Evolutionary conservation across 148 eudicot genomes (phyloP).

Genomic region (Persicaria tinctoria): DNA sequence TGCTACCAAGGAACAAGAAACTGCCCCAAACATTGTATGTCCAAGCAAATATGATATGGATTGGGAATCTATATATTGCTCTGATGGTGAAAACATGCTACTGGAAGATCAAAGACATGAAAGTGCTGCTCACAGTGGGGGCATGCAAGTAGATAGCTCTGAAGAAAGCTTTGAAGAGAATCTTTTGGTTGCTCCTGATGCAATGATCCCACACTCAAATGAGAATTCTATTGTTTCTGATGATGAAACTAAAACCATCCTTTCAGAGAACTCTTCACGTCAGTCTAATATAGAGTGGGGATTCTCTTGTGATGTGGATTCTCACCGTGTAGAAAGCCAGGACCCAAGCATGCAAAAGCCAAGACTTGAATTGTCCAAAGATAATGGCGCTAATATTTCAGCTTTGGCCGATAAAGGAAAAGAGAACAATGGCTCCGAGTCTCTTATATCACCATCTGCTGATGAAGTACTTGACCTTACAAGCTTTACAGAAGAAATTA

Average conservation of each 20-base stretch:
- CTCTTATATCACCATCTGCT: slow-evolving; percentile 8
- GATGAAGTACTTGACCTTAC: slow-evolving; percentile 9
- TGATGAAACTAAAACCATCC: slow-evolving; percentile 1
- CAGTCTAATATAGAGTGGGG: slow-evolving; percentile 21
- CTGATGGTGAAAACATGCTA: slow-evolving; percentile 7
- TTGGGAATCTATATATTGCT: neutral
- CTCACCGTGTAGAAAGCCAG: slow-evolving; percentile 12
- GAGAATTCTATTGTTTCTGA: slow-evolving; percentile 11
- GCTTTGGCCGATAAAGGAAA: slow-evolving; percentile 11
- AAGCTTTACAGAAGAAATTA: slow-evolving; percentile 13
- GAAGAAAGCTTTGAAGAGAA: neutral
- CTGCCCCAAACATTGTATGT: neutral
- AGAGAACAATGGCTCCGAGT: slow-evolving; percentile 15
- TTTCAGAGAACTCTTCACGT: slow-evolving; percentile 14
- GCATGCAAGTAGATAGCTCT: slow-evolving; percentile 2
- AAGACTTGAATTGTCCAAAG: slow-evolving; percentile 2
- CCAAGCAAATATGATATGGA: slow-evolving; percentile 3
- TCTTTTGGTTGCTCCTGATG: neutral
- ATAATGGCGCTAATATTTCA: slow-evolving; percentile 10
- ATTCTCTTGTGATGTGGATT: slow-evolving; percentile 8
- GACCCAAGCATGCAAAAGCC: slow-evolving; percentile 4
- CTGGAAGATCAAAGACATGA: neutral
- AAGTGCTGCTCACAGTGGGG: neutral
- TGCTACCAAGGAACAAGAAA: slow-evolving; percentile 1
- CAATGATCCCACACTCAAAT: neutral